Conservation (phyloP, 2,329 filamentous ascomycete species). For the Talaromyces sp. region DNA sequence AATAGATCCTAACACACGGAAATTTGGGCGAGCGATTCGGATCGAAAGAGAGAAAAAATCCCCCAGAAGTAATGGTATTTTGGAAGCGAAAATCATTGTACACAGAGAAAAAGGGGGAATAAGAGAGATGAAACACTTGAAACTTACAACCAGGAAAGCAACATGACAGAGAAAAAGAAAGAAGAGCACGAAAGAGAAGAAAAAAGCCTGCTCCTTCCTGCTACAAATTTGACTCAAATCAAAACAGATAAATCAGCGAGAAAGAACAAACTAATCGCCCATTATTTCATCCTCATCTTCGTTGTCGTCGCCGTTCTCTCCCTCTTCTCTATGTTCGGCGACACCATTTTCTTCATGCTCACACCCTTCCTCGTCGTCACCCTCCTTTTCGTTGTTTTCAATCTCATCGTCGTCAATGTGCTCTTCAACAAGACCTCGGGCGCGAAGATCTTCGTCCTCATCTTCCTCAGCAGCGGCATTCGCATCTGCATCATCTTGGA, state of each 20-base stretch:
- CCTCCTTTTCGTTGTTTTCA: slow-evolving; percentile 41
- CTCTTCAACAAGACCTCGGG: slow-evolving; percentile 36
- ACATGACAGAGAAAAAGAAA: slow-evolving; percentile 12
- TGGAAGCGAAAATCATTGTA: slow-evolving; percentile 7
- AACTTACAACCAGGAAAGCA: slow-evolving; percentile 5
- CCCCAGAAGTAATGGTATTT: slow-evolving; percentile 3
- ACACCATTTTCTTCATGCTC: slow-evolving; percentile 17
- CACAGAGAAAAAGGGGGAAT: not conserved
- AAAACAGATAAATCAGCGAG: slow-evolving; percentile 10
- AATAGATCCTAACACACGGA: no score
- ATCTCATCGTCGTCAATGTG: slow-evolving; percentile 15
- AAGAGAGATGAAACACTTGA: slow-evolving; percentile 2
- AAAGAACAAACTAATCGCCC: slow-evolving; percentile 33
- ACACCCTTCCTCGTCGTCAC: slow-evolving; percentile 27
- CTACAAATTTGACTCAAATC: slow-evolving; percentile 4
- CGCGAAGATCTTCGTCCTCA: slow-evolving; percentile 40
- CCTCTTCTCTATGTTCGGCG: slow-evolving; percentile 22
- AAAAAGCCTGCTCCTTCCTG: not conserved
- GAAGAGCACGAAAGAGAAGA: not conserved
- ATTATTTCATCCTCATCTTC: slow-evolving; percentile 39
- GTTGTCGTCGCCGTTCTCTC: slow-evolving; percentile 19
- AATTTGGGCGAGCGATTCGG: no score
- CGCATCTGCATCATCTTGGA: slow-evolving; percentile 37
- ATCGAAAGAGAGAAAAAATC: not conserved
- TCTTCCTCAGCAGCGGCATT: slow-evolving; percentile 36